A percentile compares a stretch with the other conserved stretches of the same genome.
Evolutionary conservation across 2,329 filamentous ascomycete genomes (phyloP).

Genomic region (Talaromyces albobiverticillius): DNA sequence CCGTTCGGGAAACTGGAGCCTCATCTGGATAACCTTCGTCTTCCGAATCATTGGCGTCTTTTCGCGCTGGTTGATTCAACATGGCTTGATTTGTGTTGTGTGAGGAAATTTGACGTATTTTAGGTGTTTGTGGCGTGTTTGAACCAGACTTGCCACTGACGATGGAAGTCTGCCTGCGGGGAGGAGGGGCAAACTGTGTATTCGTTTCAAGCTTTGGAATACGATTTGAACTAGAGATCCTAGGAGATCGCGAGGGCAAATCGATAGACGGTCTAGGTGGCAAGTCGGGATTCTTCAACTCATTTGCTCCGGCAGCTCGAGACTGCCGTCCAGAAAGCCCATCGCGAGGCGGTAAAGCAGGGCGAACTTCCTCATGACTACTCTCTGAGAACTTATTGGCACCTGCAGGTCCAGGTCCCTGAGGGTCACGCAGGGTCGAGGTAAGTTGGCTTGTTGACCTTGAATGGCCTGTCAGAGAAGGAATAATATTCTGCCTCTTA

Average conservation of each 20-base stretch:
- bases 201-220: slow-evolving; percentile 21
- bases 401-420: slow-evolving; percentile 48
- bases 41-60: slow-evolving; percentile 46
- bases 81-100: slow-evolving; percentile 21
- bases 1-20: slow-evolving; percentile 51
- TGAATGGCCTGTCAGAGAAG: slow-evolving; percentile 3
- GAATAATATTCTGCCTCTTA: slow-evolving; percentile 16
- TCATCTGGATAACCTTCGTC: slow-evolving; percentile 50
- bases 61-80: slow-evolving; percentile 3
- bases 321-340: slow-evolving; percentile 18
- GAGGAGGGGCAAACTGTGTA: slow-evolving; percentile 29
- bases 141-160: slow-evolving; percentile 17
- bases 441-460: slow-evolving; percentile 29
- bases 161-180: slow-evolving; percentile 26
- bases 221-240: slow-evolving; percentile 16
- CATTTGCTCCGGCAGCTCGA: slow-evolving; percentile 1
- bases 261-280: slow-evolving; percentile 16
- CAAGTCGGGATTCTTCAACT: slow-evolving; percentile 6
- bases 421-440: slow-evolving; percentile 16
- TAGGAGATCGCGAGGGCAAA: slow-evolving; percentile 13
- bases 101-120: slow-evolving; percentile 21
- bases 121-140: slow-evolving; percentile 17
- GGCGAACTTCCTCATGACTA: slow-evolving; percentile 44
- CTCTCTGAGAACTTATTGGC: slow-evolving; percentile 23
- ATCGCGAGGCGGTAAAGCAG: slow-evolving; percentile 47